These are phyloP conservation scores for Penicillium sp. DNA, from an alignment of 2,329 filamentous ascomycete genomes.

Conservation along the genomic window DNA sequence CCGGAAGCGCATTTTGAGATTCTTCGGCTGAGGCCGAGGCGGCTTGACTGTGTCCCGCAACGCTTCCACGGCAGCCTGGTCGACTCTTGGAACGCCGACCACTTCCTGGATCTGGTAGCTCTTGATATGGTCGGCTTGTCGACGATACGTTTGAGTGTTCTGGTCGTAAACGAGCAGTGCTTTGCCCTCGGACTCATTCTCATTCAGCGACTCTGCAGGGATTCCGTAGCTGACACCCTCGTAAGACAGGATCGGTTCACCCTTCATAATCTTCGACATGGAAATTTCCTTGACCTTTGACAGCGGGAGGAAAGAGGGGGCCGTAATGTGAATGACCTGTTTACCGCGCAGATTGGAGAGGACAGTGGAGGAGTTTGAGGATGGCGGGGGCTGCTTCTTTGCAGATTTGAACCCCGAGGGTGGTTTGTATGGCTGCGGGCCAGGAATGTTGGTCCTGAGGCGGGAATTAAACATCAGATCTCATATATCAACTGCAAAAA, in stretches of 20 bases:
- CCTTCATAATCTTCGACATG: slow-evolving; percentile 40
- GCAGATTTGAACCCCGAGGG: slow-evolving; percentile 44
- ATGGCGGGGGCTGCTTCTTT: slow-evolving; percentile 33
- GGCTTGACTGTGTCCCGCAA: slow-evolving; percentile 34
- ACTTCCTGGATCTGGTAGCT: slow-evolving; percentile 40
- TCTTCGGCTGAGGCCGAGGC: slow-evolving; percentile 41
- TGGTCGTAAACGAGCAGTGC: slow-evolving; percentile 39
- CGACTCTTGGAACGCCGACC: slow-evolving; percentile 32
- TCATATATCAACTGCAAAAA: background rate
- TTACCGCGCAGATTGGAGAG: slow-evolving; percentile 44
- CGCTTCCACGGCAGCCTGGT: slow-evolving; percentile 25
- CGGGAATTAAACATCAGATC: slow-evolving; percentile 3
- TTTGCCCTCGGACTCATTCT: slow-evolving; percentile 30
- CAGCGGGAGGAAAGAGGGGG: slow-evolving; percentile 45
- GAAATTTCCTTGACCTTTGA: slow-evolving; percentile 47
- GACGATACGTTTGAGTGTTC: slow-evolving; percentile 35
- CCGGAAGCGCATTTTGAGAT: slow-evolving; percentile 47
- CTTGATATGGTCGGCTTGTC: slow-evolving; percentile 27
- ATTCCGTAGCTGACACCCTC: slow-evolving; percentile 46
- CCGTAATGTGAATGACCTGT: slow-evolving; percentile 50
- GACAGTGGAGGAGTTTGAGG: slow-evolving; percentile 33
- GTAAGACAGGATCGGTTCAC: slow-evolving; percentile 42
- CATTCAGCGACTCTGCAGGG: slow-evolving; percentile 31
- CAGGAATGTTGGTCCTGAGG: slow-evolving; percentile 22
- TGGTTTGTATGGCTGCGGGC: slow-evolving; percentile 40